These are phyloP conservation scores for Cornus suecica DNA, from an alignment of 148 eudicot genomes.

Conservation along the genomic window DNA sequence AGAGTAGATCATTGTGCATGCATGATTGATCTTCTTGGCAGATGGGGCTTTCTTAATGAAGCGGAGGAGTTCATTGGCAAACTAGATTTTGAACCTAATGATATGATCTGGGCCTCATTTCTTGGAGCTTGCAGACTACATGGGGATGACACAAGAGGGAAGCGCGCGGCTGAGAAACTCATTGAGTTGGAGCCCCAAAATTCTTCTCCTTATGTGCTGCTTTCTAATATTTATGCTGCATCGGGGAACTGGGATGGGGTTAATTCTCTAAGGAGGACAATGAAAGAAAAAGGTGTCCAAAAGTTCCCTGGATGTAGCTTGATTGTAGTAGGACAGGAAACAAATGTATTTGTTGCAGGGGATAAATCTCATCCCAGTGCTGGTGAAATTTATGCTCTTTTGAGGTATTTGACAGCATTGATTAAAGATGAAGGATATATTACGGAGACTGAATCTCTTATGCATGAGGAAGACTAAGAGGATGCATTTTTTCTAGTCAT, in stretches of 20 bases:
- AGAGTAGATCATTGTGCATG: slow-evolving; percentile 85
- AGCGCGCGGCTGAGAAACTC: slow-evolving; percentile 70
- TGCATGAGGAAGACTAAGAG: slow-evolving; percentile 7
- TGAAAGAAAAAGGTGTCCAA: slow-evolving; percentile 62
- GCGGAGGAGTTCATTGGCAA: slow-evolving; percentile 59
- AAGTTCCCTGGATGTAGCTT: slow-evolving; percentile 81
- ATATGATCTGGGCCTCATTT: slow-evolving; percentile 75
- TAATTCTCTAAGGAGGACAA: slow-evolving; percentile 57
- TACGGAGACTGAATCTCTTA: slow-evolving; percentile 17
- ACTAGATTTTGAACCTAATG: slow-evolving; percentile 59
- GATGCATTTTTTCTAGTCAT: neutral
- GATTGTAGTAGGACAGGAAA: slow-evolving; percentile 42
- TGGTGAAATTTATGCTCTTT: slow-evolving; percentile 26
- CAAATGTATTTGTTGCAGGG: slow-evolving; percentile 33
- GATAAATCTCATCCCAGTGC: slow-evolving; percentile 27
- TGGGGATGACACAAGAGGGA: slow-evolving; percentile 77
- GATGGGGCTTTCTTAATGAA: slow-evolving; percentile 81
- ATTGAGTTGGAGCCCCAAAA: slow-evolving; percentile 64
- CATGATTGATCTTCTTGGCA: slow-evolving; percentile 85
- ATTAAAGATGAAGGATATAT: slow-evolving; percentile 30
- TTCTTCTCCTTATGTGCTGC: slow-evolving; percentile 71
- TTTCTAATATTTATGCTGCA: slow-evolving; percentile 78
- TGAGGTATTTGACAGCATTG: slow-evolving; percentile 23
- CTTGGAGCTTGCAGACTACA: slow-evolving; percentile 85
- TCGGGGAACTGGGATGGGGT: slow-evolving; percentile 78